A percentile compares a stretch with the other conserved stretches of the same genome.
Evolutionary conservation across 2,329 filamentous ascomycete genomes (phyloP).

Genomic region (Pseudogymnoascus sp.): DNA sequence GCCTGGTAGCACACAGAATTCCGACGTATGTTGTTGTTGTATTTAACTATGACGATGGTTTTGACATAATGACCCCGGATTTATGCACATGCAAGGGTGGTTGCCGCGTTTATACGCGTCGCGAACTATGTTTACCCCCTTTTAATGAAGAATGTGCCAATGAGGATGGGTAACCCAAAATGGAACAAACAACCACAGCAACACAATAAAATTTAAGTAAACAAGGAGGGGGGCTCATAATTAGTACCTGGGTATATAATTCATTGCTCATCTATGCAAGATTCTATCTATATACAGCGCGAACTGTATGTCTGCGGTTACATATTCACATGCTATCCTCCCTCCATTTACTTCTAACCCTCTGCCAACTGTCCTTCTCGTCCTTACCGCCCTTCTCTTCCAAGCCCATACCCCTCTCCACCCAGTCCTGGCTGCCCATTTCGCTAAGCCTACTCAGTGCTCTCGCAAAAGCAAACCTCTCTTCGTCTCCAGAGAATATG

Average conservation of each 20-base stretch:
- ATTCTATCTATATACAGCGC: conserved; percentile 9
- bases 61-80: conserved; percentile 1
- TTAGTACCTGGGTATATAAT: conserved; percentile 1
- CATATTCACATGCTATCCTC: conserved; percentile 34
- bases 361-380: conserved; percentile 40
- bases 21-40: neutral
- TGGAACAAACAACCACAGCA: neutral
- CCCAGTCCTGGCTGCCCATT: conserved; percentile 94
- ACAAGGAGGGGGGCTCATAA: neutral
- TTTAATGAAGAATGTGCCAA: neutral
- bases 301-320: neutral
- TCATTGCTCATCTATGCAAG: conserved; percentile 7
- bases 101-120: conserved; percentile 4
- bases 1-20: neutral
- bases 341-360: conserved; percentile 39
- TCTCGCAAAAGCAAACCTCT: conserved; percentile 89
- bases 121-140: neutral
- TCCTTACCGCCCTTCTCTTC: conserved; percentile 34
- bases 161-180: neutral
- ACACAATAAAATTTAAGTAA: neutral
- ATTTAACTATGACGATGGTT: conserved; percentile 7
- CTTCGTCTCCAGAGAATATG: conserved; percentile 90
- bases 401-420: conserved; percentile 62
- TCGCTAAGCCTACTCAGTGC: conserved; percentile 77
- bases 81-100: conserved; percentile 8